These are phyloP conservation scores for Agrocybe praecox DNA, from an alignment of 768 basidiomycete species.

Conservation along the genomic window DNA sequence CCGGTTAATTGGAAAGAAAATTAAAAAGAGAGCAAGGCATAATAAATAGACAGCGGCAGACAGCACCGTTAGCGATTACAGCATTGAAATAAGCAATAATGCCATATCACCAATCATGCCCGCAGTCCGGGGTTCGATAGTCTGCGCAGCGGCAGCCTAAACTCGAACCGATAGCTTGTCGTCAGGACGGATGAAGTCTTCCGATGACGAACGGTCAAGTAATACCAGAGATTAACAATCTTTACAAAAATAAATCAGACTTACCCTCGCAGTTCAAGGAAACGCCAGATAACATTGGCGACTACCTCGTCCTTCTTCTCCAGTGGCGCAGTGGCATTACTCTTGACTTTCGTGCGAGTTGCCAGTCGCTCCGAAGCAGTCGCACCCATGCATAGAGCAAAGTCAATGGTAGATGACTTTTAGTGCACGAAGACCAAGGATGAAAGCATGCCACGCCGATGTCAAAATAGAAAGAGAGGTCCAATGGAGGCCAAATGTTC, in stretches of 20 bases:
- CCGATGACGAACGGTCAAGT: background rate
- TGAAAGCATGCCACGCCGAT: slow-evolving; percentile 12
- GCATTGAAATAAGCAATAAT: slow-evolving; percentile 3
- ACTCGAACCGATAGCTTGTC: background rate
- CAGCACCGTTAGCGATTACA: background rate
- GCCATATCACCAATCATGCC: background rate
- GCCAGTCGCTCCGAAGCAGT: slow-evolving; percentile 83
- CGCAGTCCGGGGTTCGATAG: background rate
- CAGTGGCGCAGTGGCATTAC: slow-evolving; percentile 50
- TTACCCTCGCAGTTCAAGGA: slow-evolving; percentile 94
- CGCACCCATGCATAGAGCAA: slow-evolving; percentile 91
- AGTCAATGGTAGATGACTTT: slow-evolving; percentile 97
- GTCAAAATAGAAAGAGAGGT: slow-evolving; percentile 15
- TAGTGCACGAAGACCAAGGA: slow-evolving; percentile 6
- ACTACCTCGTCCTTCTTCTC: slow-evolving; percentile 99
- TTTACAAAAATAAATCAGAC: slow-evolving; percentile 28
- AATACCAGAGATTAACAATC: slow-evolving; percentile 6
- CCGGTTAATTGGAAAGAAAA: background rate
- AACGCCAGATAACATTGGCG: slow-evolving; percentile 97
- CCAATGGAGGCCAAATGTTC: slow-evolving; percentile 27
- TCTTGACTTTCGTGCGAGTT: slow-evolving; percentile 74
- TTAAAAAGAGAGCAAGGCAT: background rate
- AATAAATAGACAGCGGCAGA: background rate
- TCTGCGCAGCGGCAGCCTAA: background rate
- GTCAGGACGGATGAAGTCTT: background rate